These are phyloP conservation scores for Botryotinia globosa DNA, from an alignment of 2,329 filamentous ascomycete species.

Conservation along the genomic window DNA sequence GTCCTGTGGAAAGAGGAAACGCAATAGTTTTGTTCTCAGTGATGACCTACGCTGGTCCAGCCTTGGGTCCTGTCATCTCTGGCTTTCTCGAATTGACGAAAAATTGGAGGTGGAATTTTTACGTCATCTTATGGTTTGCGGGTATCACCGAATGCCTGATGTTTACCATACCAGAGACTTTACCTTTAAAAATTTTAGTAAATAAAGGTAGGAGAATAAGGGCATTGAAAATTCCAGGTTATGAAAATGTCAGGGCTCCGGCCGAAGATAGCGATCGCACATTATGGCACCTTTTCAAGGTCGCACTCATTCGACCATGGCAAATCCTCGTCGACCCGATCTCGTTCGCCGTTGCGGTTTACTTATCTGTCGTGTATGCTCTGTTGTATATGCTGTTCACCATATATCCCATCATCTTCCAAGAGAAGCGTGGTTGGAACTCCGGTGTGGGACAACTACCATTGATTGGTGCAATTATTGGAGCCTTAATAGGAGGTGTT, in stretches of 20 bases:
- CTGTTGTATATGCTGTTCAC: conserved; percentile 37
- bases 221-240: conserved; percentile 48
- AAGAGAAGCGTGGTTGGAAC: conserved; percentile 44
- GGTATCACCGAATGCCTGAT: conserved; percentile 45
- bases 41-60: conserved; percentile 60
- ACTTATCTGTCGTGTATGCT: conserved; percentile 59
- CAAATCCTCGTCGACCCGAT: conserved; percentile 85
- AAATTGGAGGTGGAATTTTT: conserved; percentile 54
- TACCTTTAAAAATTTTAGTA: conserved; percentile 50
- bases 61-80: conserved; percentile 44
- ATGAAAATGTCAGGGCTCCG: conserved; percentile 52
- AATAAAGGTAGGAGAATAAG: conserved; percentile 54
- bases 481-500: conserved; percentile 40
- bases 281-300: conserved; percentile 61
- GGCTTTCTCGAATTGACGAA: conserved; percentile 55
- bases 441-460: conserved; percentile 57
- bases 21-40: conserved; percentile 64
- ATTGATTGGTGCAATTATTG: conserved; percentile 61
- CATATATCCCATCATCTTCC: conserved; percentile 36
- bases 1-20: conserved; percentile 50
- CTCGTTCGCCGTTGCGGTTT: conserved; percentile 76
- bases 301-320: conserved; percentile 84
- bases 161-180: conserved; percentile 58
- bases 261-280: conserved; percentile 60
- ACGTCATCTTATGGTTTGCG: conserved; percentile 47